Evolutionary conservation across 2,329 filamentous ascomycete species (phyloP), one percentile per base, ranked within the genome.

Genomic region (Sordariomycetes sp.): DNA sequence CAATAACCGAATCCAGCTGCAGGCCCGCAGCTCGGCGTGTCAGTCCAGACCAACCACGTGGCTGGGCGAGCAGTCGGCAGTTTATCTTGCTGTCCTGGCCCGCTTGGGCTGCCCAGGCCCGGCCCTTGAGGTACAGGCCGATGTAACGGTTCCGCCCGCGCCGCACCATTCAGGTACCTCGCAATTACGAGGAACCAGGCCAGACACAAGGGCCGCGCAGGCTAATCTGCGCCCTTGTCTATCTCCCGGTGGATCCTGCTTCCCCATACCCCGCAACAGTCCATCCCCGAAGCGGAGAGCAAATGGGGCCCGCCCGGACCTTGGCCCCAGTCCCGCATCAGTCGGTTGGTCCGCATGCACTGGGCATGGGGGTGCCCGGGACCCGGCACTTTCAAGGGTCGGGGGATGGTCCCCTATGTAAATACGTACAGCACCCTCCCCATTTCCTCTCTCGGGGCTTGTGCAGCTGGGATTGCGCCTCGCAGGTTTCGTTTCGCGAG

Each of bases 181-280:
- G 40, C 18, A n/a, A n/a, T n/a, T 40, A 18, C 40, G 28, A 32
- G 28, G 28, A 32, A 32, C 3, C 40, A 46, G 16, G 5, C 37
- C 54, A 32, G 20, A n/a, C 37, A 50, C 10, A 50, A 32, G 28
- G 28, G 28, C 28, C 28, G 28, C 20, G 3, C 46, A 22, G 20
- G 22, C 46, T 24, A 50, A 50, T 50, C 22, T 50, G 24, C 25
- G 20, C 20, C 25, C 24, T 4, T n/a, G 6, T 48, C 25, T 32
- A 57, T 57, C 55, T 51, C 55, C 55, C 55, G 55, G 28, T 57
- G 43, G 55, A 37, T 22, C 28, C 35, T n/a, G n/a, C 46, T 51
- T 34, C 55, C 55, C 55, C 55, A 50, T 57, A 57, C 55, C 55
- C 55, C 55, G 55, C 55, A 48, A 51, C 32, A 4, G 25, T 43